A percentile compares a stretch with the other conserved stretches of the same genome.
Evolutionary conservation across 495 filamentous ascomycete genomes (phyloP).

Genomic region (Apiosordaria backusii): DNA sequence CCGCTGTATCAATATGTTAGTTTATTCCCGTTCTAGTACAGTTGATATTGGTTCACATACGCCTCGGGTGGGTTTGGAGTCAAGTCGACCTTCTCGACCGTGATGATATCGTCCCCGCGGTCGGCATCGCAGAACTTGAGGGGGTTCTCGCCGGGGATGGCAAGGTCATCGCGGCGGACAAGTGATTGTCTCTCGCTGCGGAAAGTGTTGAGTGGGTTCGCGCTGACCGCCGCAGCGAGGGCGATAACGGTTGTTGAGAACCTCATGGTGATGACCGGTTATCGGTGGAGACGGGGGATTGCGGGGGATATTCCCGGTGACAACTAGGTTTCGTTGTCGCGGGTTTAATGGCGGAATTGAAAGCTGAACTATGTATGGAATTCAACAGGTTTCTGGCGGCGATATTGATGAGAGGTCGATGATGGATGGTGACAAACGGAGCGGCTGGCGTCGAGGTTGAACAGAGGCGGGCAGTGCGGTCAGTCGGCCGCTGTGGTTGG

Average conservation of each 20-base stretch:
- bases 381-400: background rate
- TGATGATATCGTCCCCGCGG: conserved; percentile 57
- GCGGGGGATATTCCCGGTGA: conserved; percentile 9
- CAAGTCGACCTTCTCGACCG: conserved; percentile 76
- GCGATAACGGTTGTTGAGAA: conserved; percentile 41
- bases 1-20: conserved; percentile 55
- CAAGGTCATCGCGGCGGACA: conserved; percentile 35
- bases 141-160: conserved; percentile 72
- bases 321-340: background rate
- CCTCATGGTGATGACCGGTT: conserved; percentile 35
- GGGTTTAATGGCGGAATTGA: background rate
- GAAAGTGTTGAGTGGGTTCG: conserved; percentile 41
- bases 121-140: conserved; percentile 68
- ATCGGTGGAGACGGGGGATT: conserved; percentile 6
- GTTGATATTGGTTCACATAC: conserved; percentile 54
- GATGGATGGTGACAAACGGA: conserved; percentile 5
- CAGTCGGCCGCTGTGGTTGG: conserved; percentile 14
- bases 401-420: background rate
- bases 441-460: background rate
- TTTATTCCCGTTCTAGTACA: background rate
- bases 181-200: conserved; percentile 32
- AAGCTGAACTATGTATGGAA: background rate
- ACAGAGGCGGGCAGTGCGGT: background rate
- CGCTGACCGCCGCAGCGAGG: conserved; percentile 38
- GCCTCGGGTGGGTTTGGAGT: conserved; percentile 79